Evolutionary conservation across 108 stramenopile genomes (phyloP).

Genomic region (Epithemia pelagica): DNA sequence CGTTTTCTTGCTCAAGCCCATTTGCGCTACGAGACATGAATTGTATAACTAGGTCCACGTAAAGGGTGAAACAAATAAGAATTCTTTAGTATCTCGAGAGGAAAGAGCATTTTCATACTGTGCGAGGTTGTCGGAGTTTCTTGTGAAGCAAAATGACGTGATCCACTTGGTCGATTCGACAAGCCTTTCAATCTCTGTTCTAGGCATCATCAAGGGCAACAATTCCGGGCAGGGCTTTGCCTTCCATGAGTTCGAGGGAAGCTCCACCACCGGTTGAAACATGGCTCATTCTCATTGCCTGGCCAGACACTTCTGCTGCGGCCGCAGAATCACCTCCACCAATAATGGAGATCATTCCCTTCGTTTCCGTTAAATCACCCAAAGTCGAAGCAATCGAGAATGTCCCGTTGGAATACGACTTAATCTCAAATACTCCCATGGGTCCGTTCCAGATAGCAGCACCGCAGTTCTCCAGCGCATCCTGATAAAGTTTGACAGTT

Average conservation of each 20-base stretch:
- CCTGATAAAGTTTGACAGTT: constrained; percentile 53
- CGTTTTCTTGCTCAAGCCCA: too few species aligned
- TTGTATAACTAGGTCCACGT: too few species aligned
- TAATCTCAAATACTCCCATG: constrained; percentile 95
- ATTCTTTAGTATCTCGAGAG: too few species aligned
- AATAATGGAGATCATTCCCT: constrained; percentile 85
- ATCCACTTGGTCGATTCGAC: too few species aligned
- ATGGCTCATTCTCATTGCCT: constrained; percentile 78
- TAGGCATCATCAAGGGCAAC: constrained; percentile 53
- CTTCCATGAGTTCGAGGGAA: constrained; percentile 90
- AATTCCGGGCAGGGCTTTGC: constrained; percentile 89
- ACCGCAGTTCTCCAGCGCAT: constrained; percentile 48
- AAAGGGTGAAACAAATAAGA: too few species aligned
- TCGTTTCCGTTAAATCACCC: constrained; percentile 72
- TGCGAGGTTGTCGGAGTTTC: too few species aligned
- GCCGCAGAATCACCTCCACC: constrained; percentile 96
- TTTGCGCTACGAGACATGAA: too few species aligned
- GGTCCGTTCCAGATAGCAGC: constrained; percentile 95
- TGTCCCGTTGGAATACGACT: constrained; percentile 83
- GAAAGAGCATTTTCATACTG: too few species aligned
- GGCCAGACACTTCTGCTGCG: constrained; percentile 77
- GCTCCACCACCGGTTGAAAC: constrained; percentile 94
- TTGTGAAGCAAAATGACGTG: too few species aligned
- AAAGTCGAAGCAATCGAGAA: constrained; percentile 79
- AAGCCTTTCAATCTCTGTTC: too few species aligned